A percentile compares a stretch with the other conserved stretches of the same genome.
These are phyloP conservation scores for Skeletonema grethae DNA, from an alignment of 108 stramenopile genomes.

Conservation along the genomic window DNA sequence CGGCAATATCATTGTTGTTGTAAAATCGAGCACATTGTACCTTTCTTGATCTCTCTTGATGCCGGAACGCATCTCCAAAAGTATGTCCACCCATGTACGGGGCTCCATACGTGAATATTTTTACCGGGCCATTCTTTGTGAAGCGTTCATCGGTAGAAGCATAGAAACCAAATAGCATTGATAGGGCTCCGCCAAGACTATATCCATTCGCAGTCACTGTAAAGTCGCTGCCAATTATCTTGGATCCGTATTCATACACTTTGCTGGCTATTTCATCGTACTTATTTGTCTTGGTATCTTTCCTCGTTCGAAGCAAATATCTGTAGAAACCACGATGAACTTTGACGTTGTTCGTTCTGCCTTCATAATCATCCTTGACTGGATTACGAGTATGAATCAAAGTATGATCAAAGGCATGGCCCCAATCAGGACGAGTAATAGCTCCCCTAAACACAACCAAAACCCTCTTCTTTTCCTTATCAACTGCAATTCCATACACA, in stretches of 20 bases:
- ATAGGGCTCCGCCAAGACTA: constrained; percentile 66
- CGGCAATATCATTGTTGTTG: constrained; percentile 57
- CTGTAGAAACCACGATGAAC: constrained; percentile 63
- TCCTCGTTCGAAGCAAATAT: constrained; percentile 63
- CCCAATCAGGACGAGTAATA: constrained; percentile 71
- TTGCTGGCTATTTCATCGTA: constrained; percentile 75
- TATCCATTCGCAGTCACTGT: constrained; percentile 61
- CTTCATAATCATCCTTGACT: constrained; percentile 58
- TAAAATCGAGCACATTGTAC: constrained; percentile 58
- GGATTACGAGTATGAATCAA: constrained; percentile 58
- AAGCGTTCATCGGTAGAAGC: constrained; percentile 72
- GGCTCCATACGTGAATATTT: constrained; percentile 64
- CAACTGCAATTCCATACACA: constrained; percentile 64
- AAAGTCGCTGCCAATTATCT: constrained; percentile 60
- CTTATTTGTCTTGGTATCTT: constrained; percentile 66
- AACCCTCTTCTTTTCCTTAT: constrained; percentile 59
- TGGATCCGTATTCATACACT: constrained; percentile 56
- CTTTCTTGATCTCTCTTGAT: constrained; percentile 58
- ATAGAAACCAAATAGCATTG: constrained; percentile 61
- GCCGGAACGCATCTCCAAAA: constrained; percentile 60
- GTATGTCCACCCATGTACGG: constrained; percentile 58
- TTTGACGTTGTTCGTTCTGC: constrained; percentile 28
- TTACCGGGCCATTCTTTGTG: constrained; percentile 64
- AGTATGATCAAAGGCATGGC: constrained; percentile 43
- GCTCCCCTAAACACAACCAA: constrained; percentile 73